These are phyloP conservation scores for Neospora caninum DNA, from an alignment of 169 alveolate genomes.

Conservation along the genomic window DNA sequence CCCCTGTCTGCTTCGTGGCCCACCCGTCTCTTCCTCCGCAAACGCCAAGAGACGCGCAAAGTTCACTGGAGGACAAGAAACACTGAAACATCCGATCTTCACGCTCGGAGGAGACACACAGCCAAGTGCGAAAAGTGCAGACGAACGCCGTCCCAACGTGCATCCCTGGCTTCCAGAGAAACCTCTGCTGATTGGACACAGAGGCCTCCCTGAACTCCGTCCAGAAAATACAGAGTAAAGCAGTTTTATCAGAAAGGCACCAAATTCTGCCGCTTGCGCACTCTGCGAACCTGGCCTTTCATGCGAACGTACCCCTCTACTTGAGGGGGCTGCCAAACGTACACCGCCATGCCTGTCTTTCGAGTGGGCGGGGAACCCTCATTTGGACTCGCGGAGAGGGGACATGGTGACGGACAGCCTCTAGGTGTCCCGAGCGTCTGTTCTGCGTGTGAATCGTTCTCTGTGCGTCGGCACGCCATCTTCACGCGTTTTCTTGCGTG, in stretches of 20 bases:
- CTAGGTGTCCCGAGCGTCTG: too few relatives aligned
- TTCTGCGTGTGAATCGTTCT: too few relatives aligned
- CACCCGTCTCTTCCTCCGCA: background rate
- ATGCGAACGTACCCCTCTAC: too few relatives aligned
- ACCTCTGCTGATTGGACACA: slow-evolving; percentile 12
- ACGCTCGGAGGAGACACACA: background rate
- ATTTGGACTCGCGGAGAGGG: too few relatives aligned
- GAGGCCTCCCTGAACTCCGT: slow-evolving; percentile 32
- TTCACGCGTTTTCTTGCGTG: too few relatives aligned
- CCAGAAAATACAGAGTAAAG: slow-evolving; percentile 35
- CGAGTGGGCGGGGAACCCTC: too few relatives aligned
- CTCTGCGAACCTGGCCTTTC: too few relatives aligned
- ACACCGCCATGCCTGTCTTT: too few relatives aligned
- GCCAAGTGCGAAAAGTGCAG: background rate
- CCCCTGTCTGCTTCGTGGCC: slow-evolving; percentile 33
- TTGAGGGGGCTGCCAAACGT: too few relatives aligned
- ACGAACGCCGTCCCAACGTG: background rate
- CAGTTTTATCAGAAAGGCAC: background rate
- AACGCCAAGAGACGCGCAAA: background rate
- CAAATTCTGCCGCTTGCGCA: too few relatives aligned
- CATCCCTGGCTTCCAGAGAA: slow-evolving; percentile 8
- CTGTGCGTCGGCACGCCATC: too few relatives aligned
- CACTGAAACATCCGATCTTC: background rate
- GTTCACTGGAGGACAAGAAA: background rate
- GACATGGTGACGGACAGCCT: too few relatives aligned